Percentiles rank a stretch among this genome's conserved stretches.
These are phyloP conservation scores for Vicia villosa DNA, from an alignment of 306 rosid species.

Conservation along the genomic window DNA sequence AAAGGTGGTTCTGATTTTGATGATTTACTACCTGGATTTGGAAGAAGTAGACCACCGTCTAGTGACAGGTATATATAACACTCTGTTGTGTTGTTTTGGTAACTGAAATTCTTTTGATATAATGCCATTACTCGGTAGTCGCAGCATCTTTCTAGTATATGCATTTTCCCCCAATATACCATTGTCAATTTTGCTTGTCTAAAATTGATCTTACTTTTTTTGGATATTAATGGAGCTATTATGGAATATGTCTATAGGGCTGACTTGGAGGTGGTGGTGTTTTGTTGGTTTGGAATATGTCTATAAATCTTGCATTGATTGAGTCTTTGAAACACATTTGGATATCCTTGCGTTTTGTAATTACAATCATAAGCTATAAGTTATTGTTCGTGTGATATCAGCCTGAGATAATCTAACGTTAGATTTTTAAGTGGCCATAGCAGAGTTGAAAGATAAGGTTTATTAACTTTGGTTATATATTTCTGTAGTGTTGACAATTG, in stretches of 20 bases:
- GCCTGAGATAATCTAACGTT: not conserved
- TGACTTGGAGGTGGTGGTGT: not conserved
- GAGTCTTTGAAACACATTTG: not conserved
- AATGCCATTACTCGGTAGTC: constrained; percentile 32
- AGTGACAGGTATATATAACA: constrained; percentile 63
- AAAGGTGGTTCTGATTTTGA: constrained; percentile 57
- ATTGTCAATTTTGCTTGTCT: not conserved
- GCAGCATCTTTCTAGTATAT: no score
- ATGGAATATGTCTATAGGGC: not conserved
- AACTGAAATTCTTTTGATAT: constrained; percentile 25
- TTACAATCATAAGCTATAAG: not conserved
- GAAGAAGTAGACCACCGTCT: constrained; percentile 48
- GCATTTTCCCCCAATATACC: no score
- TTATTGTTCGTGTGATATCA: constrained; percentile 2
- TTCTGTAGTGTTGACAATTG: constrained; percentile 9
- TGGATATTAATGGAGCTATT: constrained; percentile 25
- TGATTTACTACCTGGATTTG: constrained; percentile 87
- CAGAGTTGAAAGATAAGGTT: constrained; percentile 9
- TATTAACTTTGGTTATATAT: constrained; percentile 17
- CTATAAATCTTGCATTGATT: not conserved
- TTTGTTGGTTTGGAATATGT: not conserved
- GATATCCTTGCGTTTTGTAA: constrained; percentile 18
- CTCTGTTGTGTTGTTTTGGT: not conserved
- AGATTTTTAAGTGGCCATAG: constrained; percentile 2
- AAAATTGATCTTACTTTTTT: not conserved